These are phyloP conservation scores for Alternaria incomplexa DNA, from an alignment of 2,329 filamentous ascomycete genomes.

Conservation along the genomic window DNA sequence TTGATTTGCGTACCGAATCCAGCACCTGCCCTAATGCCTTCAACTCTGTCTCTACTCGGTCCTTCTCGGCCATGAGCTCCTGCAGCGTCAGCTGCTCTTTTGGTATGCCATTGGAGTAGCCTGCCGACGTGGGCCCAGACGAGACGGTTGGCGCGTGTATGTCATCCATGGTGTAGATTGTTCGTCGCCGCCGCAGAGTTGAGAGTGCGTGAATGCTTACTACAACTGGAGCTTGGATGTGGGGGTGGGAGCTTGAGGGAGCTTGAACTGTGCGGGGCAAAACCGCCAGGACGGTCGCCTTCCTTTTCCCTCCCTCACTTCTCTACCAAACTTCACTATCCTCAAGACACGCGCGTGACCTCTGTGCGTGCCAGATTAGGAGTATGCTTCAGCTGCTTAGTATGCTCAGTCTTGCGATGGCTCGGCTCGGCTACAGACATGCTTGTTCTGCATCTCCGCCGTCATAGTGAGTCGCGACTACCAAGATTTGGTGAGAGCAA, in stretches of 20 bases:
- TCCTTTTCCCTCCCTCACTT: not conserved
- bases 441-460: not conserved
- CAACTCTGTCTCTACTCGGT: constrained; percentile 83
- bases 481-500: constrained; percentile 9
- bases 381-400: not conserved
- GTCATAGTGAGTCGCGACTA: constrained; percentile 16
- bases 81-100: constrained; percentile 70
- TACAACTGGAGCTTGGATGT: not conserved
- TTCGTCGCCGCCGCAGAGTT: not conserved
- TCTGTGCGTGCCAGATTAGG: not conserved
- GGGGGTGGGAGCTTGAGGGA: constrained; percentile 8
- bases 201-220: not conserved
- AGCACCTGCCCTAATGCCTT: constrained; percentile 83
- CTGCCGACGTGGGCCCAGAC: constrained; percentile 73
- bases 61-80: constrained; percentile 84
- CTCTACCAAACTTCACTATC: not conserved
- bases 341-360: not conserved
- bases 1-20: constrained; percentile 71
- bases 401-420: not conserved
- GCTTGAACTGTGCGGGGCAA: constrained; percentile 21
- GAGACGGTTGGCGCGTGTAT: constrained; percentile 74
- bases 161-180: constrained; percentile 63
- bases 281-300: constrained; percentile 1
- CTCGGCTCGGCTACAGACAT: not conserved
- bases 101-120: constrained; percentile 66